Evolutionary conservation across 148 eudicot genomes (phyloP), one percentile per base, ranked within the genome.

Genomic region (Talinum fruticosum): DNA sequence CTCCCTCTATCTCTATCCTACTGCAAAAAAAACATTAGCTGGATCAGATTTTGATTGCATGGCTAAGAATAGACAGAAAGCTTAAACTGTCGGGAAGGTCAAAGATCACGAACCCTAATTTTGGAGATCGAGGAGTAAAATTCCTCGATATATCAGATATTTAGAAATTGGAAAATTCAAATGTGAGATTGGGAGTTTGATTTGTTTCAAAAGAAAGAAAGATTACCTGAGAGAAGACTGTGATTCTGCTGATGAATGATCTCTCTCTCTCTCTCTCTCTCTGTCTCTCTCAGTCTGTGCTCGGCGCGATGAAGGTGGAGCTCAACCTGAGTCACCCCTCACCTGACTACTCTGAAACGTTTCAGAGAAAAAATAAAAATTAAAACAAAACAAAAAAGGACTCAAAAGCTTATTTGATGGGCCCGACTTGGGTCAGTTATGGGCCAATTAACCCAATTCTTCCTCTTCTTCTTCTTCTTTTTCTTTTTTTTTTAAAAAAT

Each of bases 91-190:
- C 12, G 45, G 28, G 33, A 21, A 73, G 37, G 37, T 47, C 33
- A 16, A n/a, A 76, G 68, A 69, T 47, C 15, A 59, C 1, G 34
- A 82, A 78, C 82, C 79, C 79, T 79, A 72, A 82, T 28, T 71
- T 75, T 23, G 16, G 38, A 23, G 69, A 78, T 69, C 26, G 66
- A 23, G 41, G 34, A 4, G 41, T 26, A 61, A 0, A 37, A 5
- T 6, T 34, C 10, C 2, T 8, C 4, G 54, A 21, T n/a, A 18
- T 53, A 73, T 41, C 18, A 28, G 26, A 69, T 16, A 37, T 3
- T 10, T 12, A 2, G 33, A 30, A 35, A 28, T 2, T 4, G 8
- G n/a, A 41, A 59, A 18, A 66, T 5, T 19, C 10, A 67, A 64
- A 32, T 34, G 45, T 26, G 14, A 41, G 69, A 66, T 33, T 66